Evolutionary conservation across 2,329 filamentous ascomycete species (phyloP), one percentile per base, ranked within the genome.

Genomic region (Geosmithia putterillii): DNA sequence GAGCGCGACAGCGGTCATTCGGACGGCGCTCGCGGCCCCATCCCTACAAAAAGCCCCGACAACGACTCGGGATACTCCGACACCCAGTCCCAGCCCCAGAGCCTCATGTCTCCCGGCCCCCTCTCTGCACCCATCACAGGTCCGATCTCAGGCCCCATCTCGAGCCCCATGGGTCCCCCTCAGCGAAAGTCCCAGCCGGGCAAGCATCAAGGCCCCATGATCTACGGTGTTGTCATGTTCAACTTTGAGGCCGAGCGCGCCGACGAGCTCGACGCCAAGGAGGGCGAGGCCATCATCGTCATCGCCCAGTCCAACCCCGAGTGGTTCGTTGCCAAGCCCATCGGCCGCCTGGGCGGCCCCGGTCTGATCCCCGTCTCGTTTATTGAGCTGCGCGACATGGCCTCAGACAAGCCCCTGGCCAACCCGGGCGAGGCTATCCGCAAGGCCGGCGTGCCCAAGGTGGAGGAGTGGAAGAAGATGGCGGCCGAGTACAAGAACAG

Each of bases 381-480:
- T 60, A 86, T 98, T 52, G 88, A 98, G 64, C 90, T 98, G 52
- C 76, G 87, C 59, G 92, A 96, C 61, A 95, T 95, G 83, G 78
- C 80, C 5, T 88, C 86, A 1, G 88, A 90, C 42, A 78, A 85
- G 51, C 75, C 89, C 1, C 87, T 95, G 1, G 62, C 75, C 17
- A 87, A 96, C 60, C 79, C 90, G 0, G 72, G 85, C 21, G 89
- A 89, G 23, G 90, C 92, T 1, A 86, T 98, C 44, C 78, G 79
- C 53, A 81, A 82, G 52, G 92, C 92, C 2, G 89, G 90, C 18
- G 89, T 98, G 7, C 92, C 92, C 12, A 83, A 82, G 55, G 92
- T 98, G 3, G 92, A 98, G 58, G 92, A 98, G 56, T 98, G 92
- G 92, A 98, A 98, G 70, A 94, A 94, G 66, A 95, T 95, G 87